These are phyloP conservation scores for Cryphonectria carpinicola DNA, from an alignment of 2,329 filamentous ascomycete species.

Conservation along the genomic window DNA sequence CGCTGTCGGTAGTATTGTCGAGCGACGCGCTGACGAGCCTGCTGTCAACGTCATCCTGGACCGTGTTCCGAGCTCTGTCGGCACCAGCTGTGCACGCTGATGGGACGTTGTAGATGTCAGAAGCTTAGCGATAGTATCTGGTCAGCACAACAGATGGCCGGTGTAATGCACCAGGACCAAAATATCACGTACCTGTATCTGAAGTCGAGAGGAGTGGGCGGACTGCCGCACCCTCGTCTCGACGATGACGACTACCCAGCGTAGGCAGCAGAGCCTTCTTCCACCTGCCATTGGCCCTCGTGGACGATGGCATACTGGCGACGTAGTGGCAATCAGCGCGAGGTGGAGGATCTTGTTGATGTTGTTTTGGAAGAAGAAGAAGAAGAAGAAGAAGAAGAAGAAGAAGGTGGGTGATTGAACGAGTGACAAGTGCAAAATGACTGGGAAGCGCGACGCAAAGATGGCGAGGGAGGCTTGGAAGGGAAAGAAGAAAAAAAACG, in stretches of 20 bases:
- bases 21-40: slow-evolving; percentile 25
- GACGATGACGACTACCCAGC: slow-evolving; percentile 19
- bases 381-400: background rate
- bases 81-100: background rate
- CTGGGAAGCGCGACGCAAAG: background rate
- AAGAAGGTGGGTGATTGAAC: background rate
- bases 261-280: slow-evolving; percentile 24
- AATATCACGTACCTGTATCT: slow-evolving; percentile 18
- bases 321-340: background rate
- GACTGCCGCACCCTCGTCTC: background rate
- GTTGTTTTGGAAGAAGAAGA: background rate
- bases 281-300: slow-evolving; percentile 20
- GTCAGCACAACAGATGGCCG: background rate
- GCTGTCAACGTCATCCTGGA: slow-evolving; percentile 10
- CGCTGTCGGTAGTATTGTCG: slow-evolving; percentile 19
- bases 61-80: background rate
- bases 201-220: slow-evolving; percentile 15
- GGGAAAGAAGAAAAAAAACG: too few relatives aligned
- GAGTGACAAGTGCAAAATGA: background rate
- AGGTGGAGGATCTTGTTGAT: background rate
- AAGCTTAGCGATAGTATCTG: slow-evolving; percentile 3
- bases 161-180: too few relatives aligned
- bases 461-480: background rate
- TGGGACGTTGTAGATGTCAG: slow-evolving; percentile 6
- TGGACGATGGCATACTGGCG: slow-evolving; percentile 7